Evolutionary conservation across 176 grass and related monocot genomes (phyloP).

Genomic region (Alopecurus myosuroides): DNA sequence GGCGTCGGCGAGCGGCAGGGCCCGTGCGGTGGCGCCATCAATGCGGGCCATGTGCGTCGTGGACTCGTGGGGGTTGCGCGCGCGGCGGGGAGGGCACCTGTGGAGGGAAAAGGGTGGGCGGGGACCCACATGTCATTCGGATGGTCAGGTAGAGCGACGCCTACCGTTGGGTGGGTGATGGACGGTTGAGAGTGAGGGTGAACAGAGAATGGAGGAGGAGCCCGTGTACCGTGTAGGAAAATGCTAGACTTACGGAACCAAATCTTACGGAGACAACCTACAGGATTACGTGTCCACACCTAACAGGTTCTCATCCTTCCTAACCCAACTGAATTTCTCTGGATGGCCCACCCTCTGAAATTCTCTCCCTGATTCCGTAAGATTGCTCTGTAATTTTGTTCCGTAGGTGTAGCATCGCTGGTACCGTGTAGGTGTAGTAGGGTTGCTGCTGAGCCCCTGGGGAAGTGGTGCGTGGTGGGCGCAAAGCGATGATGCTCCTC

Average conservation of each 20-base stretch:
- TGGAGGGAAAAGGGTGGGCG: not conserved
- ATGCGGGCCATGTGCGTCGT: constrained; percentile 33
- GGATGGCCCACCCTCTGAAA: too few relatives aligned
- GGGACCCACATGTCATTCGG: not conserved
- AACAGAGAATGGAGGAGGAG: not conserved
- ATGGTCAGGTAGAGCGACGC: not conserved
- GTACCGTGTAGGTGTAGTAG: not conserved
- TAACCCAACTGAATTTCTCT: too few relatives aligned
- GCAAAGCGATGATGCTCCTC: not conserved
- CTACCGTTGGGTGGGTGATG: not conserved
- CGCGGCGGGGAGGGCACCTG: not conserved
- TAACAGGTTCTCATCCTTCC: too few relatives aligned
- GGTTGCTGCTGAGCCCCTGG: not conserved
- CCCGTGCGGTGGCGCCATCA: constrained; percentile 18
- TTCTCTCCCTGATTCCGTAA: too few relatives aligned
- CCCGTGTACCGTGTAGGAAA: too few relatives aligned
- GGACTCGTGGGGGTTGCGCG: not conserved
- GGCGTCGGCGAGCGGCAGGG: not conserved
- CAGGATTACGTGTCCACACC: too few relatives aligned
- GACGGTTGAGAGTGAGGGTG: not conserved
- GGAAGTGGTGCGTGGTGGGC: not conserved
- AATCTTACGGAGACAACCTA: too few relatives aligned
- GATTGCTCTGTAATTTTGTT: too few relatives aligned
- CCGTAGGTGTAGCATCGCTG: too few relatives aligned
- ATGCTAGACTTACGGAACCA: too few relatives aligned